These are phyloP conservation scores for Pterocarpus santalinus DNA, from an alignment of 306 rosid genomes.

Conservation along the genomic window DNA sequence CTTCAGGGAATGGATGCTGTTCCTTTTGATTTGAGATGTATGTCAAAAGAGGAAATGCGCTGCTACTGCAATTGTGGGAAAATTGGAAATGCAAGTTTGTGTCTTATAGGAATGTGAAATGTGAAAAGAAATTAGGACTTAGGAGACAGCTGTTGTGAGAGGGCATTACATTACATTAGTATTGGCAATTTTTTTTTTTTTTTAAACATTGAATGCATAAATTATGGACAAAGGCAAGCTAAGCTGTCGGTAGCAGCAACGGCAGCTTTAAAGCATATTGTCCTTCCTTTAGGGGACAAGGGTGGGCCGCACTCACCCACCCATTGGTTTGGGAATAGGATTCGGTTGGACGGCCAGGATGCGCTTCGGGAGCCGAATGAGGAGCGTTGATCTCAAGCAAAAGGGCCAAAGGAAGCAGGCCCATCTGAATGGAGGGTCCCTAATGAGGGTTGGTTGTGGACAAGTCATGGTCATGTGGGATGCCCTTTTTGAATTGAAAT, in stretches of 20 bases:
- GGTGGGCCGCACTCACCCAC: conserved; percentile 71
- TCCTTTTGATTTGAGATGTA: no score
- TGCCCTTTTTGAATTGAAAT: conserved; percentile 18
- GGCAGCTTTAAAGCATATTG: conserved; percentile 78
- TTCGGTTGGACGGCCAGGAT: conserved; percentile 59
- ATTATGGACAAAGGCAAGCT: conserved; percentile 80
- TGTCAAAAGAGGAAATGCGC: conserved; percentile 11
- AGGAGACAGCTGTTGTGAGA: neutral
- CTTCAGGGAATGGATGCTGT: no score
- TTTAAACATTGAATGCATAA: conserved; percentile 52
- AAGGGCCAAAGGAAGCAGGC: conserved; percentile 49
- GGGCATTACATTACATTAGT: neutral
- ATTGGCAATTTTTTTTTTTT: conserved; percentile 11
- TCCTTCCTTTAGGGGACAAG: conserved; percentile 68
- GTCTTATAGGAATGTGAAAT: conserved; percentile 53
- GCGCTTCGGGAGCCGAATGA: conserved; percentile 55
- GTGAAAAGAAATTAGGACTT: no score
- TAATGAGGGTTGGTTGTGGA: conserved; percentile 49
- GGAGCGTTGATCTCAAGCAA: conserved; percentile 57
- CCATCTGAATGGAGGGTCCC: conserved; percentile 68
- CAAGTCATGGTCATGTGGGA: conserved; percentile 59
- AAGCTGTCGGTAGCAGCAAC: conserved; percentile 80
- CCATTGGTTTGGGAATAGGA: conserved; percentile 27
- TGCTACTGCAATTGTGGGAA: conserved; percentile 16
- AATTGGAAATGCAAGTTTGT: neutral